A percentile compares a stretch with the other conserved stretches of the same genome.
Evolutionary conservation across 768 basidiomycete genomes (phyloP).

Genomic region (Macrolepiota fuliginosa): DNA sequence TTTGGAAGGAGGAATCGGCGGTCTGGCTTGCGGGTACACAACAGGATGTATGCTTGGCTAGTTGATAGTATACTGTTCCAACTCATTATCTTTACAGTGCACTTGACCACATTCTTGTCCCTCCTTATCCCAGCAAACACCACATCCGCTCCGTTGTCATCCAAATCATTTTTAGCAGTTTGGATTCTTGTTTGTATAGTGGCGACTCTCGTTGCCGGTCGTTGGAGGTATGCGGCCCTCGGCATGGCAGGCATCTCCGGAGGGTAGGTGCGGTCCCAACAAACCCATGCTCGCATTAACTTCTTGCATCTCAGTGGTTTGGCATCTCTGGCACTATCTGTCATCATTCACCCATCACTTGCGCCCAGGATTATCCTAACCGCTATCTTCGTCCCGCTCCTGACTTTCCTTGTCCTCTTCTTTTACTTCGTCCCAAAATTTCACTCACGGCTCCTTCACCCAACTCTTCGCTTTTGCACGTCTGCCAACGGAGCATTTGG

Average conservation of each 20-base stretch:
- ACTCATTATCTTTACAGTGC: conserved; percentile 34
- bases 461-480: conserved; percentile 47
- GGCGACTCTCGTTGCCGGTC: conserved; percentile 48
- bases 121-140: conserved; percentile 54
- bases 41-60: conserved; percentile 50
- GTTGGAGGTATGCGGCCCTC: conserved; percentile 53
- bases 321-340: conserved; percentile 32
- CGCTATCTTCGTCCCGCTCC: conserved; percentile 29
- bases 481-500: conserved; percentile 60
- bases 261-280: conserved; percentile 38
- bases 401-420: conserved; percentile 33
- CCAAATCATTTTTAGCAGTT: conserved; percentile 54
- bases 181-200: conserved; percentile 54
- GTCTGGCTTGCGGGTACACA: conserved; percentile 52
- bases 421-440: conserved; percentile 46
- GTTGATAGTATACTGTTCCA: conserved; percentile 5
- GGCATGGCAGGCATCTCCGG: conserved; percentile 48
- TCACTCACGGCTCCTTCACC: conserved; percentile 36
- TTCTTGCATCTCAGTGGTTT: conserved; percentile 37
- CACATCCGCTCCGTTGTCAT: conserved; percentile 38
- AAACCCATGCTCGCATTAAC: not conserved
- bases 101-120: conserved; percentile 57
- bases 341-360: conserved; percentile 54
- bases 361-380: conserved; percentile 43
- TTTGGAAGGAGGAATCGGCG: conserved; percentile 64